Base-by-base conservation (phyloP, 2,329 filamentous ascomycete genomes). In the Botrytis aclada region DNA sequence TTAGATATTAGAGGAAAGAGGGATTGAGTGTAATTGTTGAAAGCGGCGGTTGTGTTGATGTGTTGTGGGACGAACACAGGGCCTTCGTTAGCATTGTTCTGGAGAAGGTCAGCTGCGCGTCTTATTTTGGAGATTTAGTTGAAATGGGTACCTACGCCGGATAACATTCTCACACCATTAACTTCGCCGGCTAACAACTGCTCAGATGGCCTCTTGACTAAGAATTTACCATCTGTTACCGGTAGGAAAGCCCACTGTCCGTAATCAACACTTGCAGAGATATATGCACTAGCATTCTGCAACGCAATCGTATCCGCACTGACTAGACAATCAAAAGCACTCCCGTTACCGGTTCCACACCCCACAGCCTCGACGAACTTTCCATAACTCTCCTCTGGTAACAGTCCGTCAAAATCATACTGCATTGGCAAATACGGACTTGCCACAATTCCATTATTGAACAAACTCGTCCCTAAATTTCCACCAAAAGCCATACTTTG, bases 381-480 rank as follows among this genome's bases (percentile, higher is more conserved):
- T 54, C 83, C 80, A 76, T 86, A 88, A 6, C 80, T 75, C 39
- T 84, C 80, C 0, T 82, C 82, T 0, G 86, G 85, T 0, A 83
- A 76, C 69, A 78, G 80, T 45, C 83, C 85, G 70, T 84, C 81
- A 76, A 84, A 87, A 41, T 81, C 81, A 77, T 86, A 87, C 76
- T 89, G 86, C 72, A 84, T 84, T 0, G 87, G 86, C 0, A 88
- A 79, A 76, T 86, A 89, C 3, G 87, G 87, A 25, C 83, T 84
- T 72, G 70, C 81, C 77, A 70, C 82, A 79, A 75, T 82, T 8
- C 70, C 75, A 65, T 74, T 75, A 3, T 69, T 47, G n/a, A 67
- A 72, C 16, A 72, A 69, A 25, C 39, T 61, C 5, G 63, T 69
- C 7, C 63, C 70, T 2, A 72, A 45, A 3, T 32, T 72, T 2